phyloP scores from a whole-genome alignment of 116 monocot species.

The Phalaenopsis hybrid region DNA sequence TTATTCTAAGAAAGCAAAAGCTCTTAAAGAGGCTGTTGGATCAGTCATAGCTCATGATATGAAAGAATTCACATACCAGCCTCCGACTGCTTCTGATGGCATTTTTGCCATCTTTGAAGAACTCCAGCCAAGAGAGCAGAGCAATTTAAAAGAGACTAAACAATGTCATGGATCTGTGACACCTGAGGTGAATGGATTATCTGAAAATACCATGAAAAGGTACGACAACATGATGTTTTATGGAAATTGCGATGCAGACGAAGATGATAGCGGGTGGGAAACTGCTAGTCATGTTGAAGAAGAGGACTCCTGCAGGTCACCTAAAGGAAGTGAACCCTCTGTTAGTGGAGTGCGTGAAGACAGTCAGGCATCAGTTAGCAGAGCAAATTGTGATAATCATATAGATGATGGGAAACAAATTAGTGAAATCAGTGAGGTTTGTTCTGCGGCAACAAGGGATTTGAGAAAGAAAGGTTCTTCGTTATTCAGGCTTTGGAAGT shows the following conservation, averaged over 20 bases:
- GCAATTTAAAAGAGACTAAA: conserved; percentile 46
- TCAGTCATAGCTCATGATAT: conserved; percentile 36
- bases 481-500: conserved; percentile 60
- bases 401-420: conserved; percentile 27
- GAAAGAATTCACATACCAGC: conserved; percentile 58
- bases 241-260: conserved; percentile 31
- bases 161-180: conserved; percentile 39
- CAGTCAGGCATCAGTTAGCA: conserved; percentile 57
- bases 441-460: conserved; percentile 39
- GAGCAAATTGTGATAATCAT: conserved; percentile 54
- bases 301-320: conserved; percentile 59
- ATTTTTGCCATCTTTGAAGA: conserved; percentile 83
- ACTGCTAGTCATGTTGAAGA: conserved; percentile 53
- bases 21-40: conserved; percentile 41
- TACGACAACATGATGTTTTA: conserved; percentile 19
- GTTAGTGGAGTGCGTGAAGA: conserved; percentile 48
- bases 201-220: conserved; percentile 15
- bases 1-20: conserved; percentile 37
- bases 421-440: conserved; percentile 60
- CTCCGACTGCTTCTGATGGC: conserved; percentile 67
- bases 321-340: conserved; percentile 60
- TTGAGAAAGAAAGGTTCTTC: conserved; percentile 57
- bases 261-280: conserved; percentile 81
- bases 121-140: conserved; percentile 44
- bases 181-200: conserved; percentile 32